Evolutionary conservation across 805 yeast genomes (phyloP).

Genomic region (Sugiyamaella chiloensis): DNA sequence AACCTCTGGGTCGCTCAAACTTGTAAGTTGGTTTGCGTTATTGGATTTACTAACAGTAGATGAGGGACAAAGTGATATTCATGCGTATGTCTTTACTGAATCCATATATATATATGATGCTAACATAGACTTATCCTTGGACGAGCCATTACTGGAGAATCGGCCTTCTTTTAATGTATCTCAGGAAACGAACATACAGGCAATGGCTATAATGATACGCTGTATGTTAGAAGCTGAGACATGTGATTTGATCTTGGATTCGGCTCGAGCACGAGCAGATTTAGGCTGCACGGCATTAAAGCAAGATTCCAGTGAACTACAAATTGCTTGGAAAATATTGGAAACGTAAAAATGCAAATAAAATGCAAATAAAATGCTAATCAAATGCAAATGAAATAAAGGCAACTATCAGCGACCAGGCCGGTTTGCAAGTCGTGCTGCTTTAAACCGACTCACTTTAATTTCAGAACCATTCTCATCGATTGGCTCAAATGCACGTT

Average conservation of each 20-base stretch:
- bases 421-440: constrained; percentile 39
- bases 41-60: constrained; percentile 17
- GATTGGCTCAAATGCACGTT: constrained; percentile 61
- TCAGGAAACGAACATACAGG: constrained; percentile 14
- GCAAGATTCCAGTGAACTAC: no score
- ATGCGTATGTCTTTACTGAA: constrained; percentile 25
- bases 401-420: constrained; percentile 1
- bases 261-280: no score
- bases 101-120: not conserved
- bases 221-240: constrained; percentile 9
- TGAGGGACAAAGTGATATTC: constrained; percentile 46
- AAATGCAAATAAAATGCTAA: no score
- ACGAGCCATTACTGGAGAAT: constrained; percentile 40
- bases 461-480: constrained; percentile 60
- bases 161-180: constrained; percentile 21
- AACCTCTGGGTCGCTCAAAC: constrained; percentile 44
- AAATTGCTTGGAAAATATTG: no score
- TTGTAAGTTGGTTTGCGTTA: constrained; percentile 22
- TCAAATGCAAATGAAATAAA: no score
- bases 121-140: constrained; percentile 34
- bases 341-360: no score
- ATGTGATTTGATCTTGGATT: no score
- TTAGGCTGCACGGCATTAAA: not conserved
- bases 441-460: constrained; percentile 64
- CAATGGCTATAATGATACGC: not conserved